Evolutionary conservation across 2,329 filamentous ascomycete species (phyloP).

Genomic region (Apiospora saccharicola): DNA sequence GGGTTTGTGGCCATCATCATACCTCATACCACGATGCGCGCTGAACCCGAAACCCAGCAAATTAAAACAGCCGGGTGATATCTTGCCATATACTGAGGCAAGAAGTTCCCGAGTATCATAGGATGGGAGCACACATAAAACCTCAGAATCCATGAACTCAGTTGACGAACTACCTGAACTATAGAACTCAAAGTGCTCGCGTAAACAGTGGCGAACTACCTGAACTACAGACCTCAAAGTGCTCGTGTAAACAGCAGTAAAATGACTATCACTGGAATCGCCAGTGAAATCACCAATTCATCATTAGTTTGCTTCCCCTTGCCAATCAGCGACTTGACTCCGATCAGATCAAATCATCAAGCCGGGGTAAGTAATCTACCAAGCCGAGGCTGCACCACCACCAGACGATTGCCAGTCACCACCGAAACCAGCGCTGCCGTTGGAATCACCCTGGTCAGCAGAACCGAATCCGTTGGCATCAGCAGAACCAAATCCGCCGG

Average conservation of each 20-base stretch:
- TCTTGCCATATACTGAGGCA: neutral
- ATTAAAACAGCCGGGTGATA: neutral
- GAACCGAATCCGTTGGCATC: slow-evolving; percentile 21
- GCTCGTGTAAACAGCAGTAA: neutral
- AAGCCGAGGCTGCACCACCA: neutral
- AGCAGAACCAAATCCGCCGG: slow-evolving; percentile 24
- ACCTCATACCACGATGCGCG: neutral
- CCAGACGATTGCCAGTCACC: slow-evolving; percentile 2
- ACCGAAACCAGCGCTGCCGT: neutral
- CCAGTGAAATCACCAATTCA: neutral
- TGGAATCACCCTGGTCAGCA: neutral
- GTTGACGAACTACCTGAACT: neutral
- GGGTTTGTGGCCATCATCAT: neutral
- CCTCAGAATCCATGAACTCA: neutral
- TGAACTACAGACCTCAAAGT: neutral
- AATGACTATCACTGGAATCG: neutral
- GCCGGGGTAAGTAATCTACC: neutral
- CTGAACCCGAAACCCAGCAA: neutral
- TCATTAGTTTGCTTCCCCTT: neutral
- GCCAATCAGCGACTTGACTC: neutral
- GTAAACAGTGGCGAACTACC: neutral
- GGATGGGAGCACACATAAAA: neutral
- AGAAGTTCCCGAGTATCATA: neutral
- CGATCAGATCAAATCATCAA: neutral
- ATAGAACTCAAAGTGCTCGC: neutral